phyloP scores from a whole-genome alignment of 805 yeast species.

The Wilhelminamyces savonicus region DNA sequence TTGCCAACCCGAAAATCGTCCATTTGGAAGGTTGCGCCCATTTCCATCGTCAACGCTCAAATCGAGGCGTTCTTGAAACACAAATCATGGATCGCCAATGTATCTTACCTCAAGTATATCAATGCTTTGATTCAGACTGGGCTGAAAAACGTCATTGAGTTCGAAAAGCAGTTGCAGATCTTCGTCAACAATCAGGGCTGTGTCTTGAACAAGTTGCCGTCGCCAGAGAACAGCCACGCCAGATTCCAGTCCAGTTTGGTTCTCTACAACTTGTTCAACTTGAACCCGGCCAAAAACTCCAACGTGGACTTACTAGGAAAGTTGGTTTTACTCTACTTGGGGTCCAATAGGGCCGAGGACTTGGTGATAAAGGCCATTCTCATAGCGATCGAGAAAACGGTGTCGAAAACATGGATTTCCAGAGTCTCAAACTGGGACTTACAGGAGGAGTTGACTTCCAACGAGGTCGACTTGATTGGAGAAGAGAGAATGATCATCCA shows the following conservation, averaged over 20 bases:
- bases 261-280: conserved; percentile 43
- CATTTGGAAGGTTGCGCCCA: conserved; percentile 23
- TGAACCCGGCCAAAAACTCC: conserved; percentile 42
- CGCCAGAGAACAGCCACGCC: conserved; percentile 9
- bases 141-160: conserved; percentile 27
- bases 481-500: conserved; percentile 42
- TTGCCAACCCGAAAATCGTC: conserved; percentile 5
- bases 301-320: conserved; percentile 41
- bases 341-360: conserved; percentile 58
- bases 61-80: conserved; percentile 51
- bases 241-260: conserved; percentile 42
- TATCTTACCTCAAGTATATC: conserved; percentile 40
- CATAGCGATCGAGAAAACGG: conserved; percentile 47
- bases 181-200: conserved; percentile 48
- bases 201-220: conserved; percentile 21
- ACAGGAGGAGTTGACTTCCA: conserved; percentile 30
- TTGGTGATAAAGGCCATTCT: conserved; percentile 52
- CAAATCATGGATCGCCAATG: conserved; percentile 39
- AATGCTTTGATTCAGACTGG: conserved; percentile 33
- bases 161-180: conserved; percentile 55
- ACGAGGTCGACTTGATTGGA: conserved; percentile 42
- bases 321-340: conserved; percentile 48
- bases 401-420: conserved; percentile 59
- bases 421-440: conserved; percentile 64
- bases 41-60: conserved; percentile 51